phyloP scores from a whole-genome alignment of 495 filamentous ascomycete genomes.

The Lasiosphaeria hispida region DNA sequence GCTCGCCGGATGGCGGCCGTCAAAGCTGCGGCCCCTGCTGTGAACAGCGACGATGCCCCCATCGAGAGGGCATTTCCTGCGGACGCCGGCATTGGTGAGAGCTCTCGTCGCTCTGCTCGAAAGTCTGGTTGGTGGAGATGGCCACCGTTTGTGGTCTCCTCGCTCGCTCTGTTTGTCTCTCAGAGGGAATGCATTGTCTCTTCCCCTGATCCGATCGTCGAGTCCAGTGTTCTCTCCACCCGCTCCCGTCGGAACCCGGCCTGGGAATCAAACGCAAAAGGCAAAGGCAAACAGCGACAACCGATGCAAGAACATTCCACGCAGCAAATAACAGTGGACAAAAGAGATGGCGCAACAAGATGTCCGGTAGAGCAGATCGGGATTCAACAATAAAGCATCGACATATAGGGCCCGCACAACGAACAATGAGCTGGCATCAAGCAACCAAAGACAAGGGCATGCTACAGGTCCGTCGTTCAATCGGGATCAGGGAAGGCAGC shows the following conservation, averaged over 20 bases:
- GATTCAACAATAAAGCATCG: constrained; percentile 8
- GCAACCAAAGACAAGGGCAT: neutral
- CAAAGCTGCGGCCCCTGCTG: neutral
- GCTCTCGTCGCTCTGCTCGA: neutral
- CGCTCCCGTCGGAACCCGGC: neutral
- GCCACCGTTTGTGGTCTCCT: constrained; percentile 1
- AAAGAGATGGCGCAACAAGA: too few species aligned
- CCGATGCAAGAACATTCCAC: too few species aligned
- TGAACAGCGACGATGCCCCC: neutral
- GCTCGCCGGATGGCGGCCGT: constrained; percentile 1
- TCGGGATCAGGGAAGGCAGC: neutral
- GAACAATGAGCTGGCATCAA: neutral
- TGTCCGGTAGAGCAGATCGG: neutral
- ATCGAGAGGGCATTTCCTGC: neutral
- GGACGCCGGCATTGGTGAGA: constrained; percentile 6
- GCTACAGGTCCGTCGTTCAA: neutral
- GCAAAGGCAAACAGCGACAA: too few species aligned
- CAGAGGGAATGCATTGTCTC: constrained; percentile 14
- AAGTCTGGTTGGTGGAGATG: neutral
- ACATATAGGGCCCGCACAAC: constrained; percentile 1
- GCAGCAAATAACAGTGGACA: too few species aligned
- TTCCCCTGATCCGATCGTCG: neutral
- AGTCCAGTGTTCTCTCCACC: neutral
- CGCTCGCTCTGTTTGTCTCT: neutral
- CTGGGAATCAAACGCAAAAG: too few species aligned